These are phyloP conservation scores for Cyphellophora attinorum DNA, from an alignment of 2,329 filamentous ascomycete species.

Conservation along the genomic window DNA sequence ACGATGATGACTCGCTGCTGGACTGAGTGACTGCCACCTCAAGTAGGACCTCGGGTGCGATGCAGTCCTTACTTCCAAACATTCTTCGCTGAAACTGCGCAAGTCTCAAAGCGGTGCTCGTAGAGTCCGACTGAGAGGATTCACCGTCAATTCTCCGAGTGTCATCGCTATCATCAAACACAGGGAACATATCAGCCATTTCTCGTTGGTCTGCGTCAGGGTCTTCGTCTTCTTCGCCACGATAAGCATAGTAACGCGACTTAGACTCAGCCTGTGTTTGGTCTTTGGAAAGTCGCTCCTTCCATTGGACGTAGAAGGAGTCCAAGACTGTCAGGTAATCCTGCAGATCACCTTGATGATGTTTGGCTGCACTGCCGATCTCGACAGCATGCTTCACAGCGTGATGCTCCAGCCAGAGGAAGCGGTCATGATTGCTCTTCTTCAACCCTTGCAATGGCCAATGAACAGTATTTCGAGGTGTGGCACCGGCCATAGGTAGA, in stretches of 20 bases:
- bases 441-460: background rate
- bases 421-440: background rate
- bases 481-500: background rate
- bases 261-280: conserved; percentile 65
- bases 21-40: background rate
- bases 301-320: conserved; percentile 72
- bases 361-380: background rate
- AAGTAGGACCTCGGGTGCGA: background rate
- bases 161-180: conserved; percentile 44
- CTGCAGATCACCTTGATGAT: background rate
- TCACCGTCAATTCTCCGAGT: background rate
- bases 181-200: conserved; percentile 72
- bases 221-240: conserved; percentile 65
- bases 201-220: conserved; percentile 66
- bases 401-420: background rate
- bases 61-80: background rate
- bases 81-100: background rate
- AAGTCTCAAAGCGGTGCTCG: background rate
- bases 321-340: conserved; percentile 40
- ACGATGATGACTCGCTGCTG: background rate
- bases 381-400: background rate
- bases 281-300: conserved; percentile 63
- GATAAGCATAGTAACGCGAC: conserved; percentile 72
- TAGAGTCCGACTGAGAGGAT: background rate
- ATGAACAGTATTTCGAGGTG: background rate